Evolutionary conservation across 73 alveolate species (phyloP), one percentile per base, ranked within the genome.

Genomic region (Durusdinium trenchii): DNA sequence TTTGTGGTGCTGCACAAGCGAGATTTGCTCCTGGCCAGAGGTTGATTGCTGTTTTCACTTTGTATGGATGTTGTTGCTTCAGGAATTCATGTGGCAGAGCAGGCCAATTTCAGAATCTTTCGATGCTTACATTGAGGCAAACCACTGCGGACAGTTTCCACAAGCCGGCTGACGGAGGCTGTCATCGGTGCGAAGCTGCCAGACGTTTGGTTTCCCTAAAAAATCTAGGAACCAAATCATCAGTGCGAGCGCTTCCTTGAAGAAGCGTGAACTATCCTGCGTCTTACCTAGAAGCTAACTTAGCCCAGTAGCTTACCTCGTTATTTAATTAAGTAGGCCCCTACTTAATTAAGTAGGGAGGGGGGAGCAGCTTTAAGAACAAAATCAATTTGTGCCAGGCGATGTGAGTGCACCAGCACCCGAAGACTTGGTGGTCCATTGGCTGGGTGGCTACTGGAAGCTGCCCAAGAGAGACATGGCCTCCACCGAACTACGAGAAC

Each of bases 371-470:
- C 61, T 60, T 76, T 52, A 76, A 43, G 86, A n/a, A 0, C 62
- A 10, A 69, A 35, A 79, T 30, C 76, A 61, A 30, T 5, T 61
- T n/a, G 30, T 14, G 76, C 76, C 76, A 69, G 82, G 82, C 10
- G 46, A 20, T 46, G 93, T 7, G 81, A 32, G 36, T 30, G 57
- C 54, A 18, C 95, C 95, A 46, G 32, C 76, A 46, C 96, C 96
- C 16, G 96, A 89, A 16, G 96, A 89, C 42, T 69, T 89, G 96
- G 96, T 85, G 3, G 96, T 89, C 52, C 96, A 89, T 35, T 89
- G 96, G 96, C 85, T 89, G 86, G 96, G 96, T 46, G 96, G 96
- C 50, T 89, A 89, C 96, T 89, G 96, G 96, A 89, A 89, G 57
- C 86, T 89, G n/a, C 96, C 96, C 26, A 89, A 89, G 71, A 54